phyloP scores from a whole-genome alignment of 331 rosid species.

The Malus hybrid region DNA sequence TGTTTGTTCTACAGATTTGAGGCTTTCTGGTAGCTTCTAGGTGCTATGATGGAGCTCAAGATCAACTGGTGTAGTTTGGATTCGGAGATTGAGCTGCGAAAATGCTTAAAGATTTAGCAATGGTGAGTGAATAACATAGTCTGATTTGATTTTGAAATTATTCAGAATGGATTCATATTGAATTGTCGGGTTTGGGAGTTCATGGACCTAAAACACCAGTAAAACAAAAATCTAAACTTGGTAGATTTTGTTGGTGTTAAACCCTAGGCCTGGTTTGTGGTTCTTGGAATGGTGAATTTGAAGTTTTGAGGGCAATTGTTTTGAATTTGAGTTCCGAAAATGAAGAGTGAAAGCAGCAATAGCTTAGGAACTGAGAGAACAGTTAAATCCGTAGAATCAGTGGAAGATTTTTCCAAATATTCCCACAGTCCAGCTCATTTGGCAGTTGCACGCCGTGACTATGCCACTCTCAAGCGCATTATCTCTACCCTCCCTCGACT shows the following conservation, averaged over 20 bases:
- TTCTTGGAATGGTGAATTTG: slow-evolving; percentile 13
- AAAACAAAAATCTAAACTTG: slow-evolving; percentile 11
- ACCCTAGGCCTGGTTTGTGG: slow-evolving; percentile 17
- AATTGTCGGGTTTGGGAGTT: neutral
- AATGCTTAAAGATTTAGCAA: slow-evolving; percentile 12
- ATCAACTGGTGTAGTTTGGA: slow-evolving; percentile 21
- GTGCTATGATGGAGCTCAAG: slow-evolving; percentile 21
- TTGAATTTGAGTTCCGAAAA: slow-evolving; percentile 19
- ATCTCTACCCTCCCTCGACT: slow-evolving; percentile 63
- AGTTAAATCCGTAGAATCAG: slow-evolving; percentile 14
- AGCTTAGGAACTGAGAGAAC: slow-evolving; percentile 35
- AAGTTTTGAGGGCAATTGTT: slow-evolving; percentile 19
- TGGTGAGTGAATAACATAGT: slow-evolving; percentile 23
- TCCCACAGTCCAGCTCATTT: slow-evolving; percentile 81
- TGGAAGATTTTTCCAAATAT: slow-evolving; percentile 75
- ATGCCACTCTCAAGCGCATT: slow-evolving; percentile 51
- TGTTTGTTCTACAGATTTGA: slow-evolving; percentile 43
- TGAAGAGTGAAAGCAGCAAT: slow-evolving; percentile 32
- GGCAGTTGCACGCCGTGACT: slow-evolving; percentile 75
- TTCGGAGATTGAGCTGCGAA: slow-evolving; percentile 16
- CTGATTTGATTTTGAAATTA: slow-evolving; percentile 3
- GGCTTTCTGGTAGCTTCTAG: slow-evolving; percentile 16
- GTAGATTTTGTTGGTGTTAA: slow-evolving; percentile 15
- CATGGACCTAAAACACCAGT: neutral
- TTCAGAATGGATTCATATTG: neutral